Conservation (phyloP, 192 early-diverging fungal genomes). For the Coemansia sp. region DNA sequence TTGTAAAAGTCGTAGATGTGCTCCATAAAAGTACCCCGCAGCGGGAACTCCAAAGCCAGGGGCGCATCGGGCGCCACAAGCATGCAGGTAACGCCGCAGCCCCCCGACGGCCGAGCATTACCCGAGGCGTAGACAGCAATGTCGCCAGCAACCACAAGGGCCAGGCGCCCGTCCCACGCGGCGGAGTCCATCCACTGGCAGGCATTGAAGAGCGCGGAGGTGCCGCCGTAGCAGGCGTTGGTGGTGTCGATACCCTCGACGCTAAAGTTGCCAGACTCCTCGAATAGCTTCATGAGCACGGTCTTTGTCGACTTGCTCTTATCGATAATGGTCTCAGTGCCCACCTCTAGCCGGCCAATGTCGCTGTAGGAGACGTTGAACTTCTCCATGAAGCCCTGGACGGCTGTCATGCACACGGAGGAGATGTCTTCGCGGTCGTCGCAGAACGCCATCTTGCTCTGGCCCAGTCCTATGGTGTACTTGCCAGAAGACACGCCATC, state of each 20-base stretch:
- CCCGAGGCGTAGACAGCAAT: conserved; percentile 96
- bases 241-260: conserved; percentile 98
- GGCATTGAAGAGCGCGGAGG: conserved; percentile 93
- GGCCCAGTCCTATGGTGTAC: conserved; percentile 98
- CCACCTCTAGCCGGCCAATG: conserved; percentile 95
- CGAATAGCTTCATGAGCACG: conserved; percentile 94
- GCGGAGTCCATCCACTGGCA: conserved; percentile 97
- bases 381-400: conserved; percentile 91
- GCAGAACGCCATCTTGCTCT: conserved; percentile 91
- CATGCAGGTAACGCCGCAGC: conserved; percentile 89
- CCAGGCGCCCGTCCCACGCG: conserved; percentile 91
- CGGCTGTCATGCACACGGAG: conserved; percentile 62
- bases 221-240: conserved; percentile 99
- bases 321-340: conserved; percentile 99
- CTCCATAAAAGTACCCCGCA: conserved; percentile 92
- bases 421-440: conserved; percentile 85
- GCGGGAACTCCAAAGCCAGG: conserved; percentile 85
- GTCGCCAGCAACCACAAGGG: conserved; percentile 89
- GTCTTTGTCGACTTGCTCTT: conserved; percentile 99
- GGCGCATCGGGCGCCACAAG: conserved; percentile 92
- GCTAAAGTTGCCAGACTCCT: conserved; percentile 85
- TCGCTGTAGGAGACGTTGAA: conserved; percentile 81
- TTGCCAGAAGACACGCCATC: conserved; percentile 94
- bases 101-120: conserved; percentile 89
- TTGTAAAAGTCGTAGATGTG: conserved; percentile 99